Base-by-base conservation (phyloP, 2,329 filamentous ascomycete species). In the Alternaria gansuensis region DNA sequence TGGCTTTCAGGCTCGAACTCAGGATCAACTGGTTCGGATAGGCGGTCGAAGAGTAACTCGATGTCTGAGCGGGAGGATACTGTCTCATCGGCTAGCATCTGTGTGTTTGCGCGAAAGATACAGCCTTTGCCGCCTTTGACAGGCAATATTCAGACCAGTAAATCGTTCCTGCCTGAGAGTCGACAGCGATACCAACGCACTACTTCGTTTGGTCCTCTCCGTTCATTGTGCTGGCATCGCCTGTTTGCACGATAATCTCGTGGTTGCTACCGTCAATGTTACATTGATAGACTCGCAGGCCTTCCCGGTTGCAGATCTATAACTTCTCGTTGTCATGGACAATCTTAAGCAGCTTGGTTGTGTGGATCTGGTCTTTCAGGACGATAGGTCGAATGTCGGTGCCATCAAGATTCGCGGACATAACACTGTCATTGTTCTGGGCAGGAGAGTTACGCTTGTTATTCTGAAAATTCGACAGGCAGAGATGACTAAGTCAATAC, bases 121-220 rank as follows among this genome's bases (percentile, higher is more conserved):
- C 82, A 78, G 0, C 86, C 86, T 39, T 79, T 68, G 1, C 72
- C 74, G 0, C 77, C 79, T 69, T 87, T 88, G 3, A 79, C 0
- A 78, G 74, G 0, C 86, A 86, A 65, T 88, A 88, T 51, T 88
- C 85, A 0, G 83, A 85, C 86, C 86, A 88, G 77, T 84, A 88
- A 44, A 88, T 77, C 40, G 81, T 79, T 13, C 79, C 78, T 1
- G 74, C 72, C 0, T 70, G 58, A 0, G 74, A 73, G 3, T 81
- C 80, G 0, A 88, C 76, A 0, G 82, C 71, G 37, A 88, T 79
- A 1, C 86, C 86, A 8, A 88, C 85, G 54, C 83, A 86, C 84
- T 84, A 86, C 4, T 77, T 62, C 29, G 51, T 82, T 9, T 66
- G 61, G 29, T 83, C 79, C 13, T 52, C 52, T 3, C 51, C 46